These are phyloP conservation scores for Leccinum solheimii DNA, from an alignment of 1,284 basidiomycete genomes.

Conservation along the genomic window DNA sequence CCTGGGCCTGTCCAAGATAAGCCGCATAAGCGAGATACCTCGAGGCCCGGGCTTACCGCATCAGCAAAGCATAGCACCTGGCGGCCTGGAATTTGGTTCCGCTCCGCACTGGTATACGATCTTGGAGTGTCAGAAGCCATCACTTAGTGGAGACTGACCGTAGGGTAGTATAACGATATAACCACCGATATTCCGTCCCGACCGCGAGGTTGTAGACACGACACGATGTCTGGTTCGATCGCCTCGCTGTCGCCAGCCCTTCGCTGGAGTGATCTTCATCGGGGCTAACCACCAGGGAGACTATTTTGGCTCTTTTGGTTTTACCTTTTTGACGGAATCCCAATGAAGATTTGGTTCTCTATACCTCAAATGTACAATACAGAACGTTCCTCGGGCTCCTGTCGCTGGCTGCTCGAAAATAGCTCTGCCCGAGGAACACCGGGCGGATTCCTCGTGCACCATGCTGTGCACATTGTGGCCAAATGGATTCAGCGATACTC, in stretches of 20 bases:
- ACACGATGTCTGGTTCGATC: conserved; percentile 16
- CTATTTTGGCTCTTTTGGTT: conserved; percentile 38
- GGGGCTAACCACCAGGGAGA: conserved; percentile 24
- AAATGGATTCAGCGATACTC: conserved; percentile 24
- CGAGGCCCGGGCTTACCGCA: conserved; percentile 2
- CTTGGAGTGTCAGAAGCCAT: conserved; percentile 4
- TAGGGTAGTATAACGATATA: conserved; percentile 6
- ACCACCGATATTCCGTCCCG: conserved; percentile 29
- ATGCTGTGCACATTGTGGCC: conserved; percentile 23
- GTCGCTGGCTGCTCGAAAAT: conserved; percentile 27
- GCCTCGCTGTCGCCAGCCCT: conserved; percentile 22
- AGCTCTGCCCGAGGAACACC: conserved; percentile 34
- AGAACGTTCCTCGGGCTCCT: conserved; percentile 11
- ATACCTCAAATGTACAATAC: conserved; percentile 24
- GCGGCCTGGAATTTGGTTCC: conserved; percentile 15
- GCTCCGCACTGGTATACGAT: conserved; percentile 9
- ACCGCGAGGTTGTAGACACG: conserved; percentile 17
- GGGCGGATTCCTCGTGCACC: conserved; percentile 28
- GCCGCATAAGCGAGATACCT: not conserved
- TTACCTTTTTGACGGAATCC: conserved; percentile 34
- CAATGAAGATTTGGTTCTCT: conserved; percentile 20
- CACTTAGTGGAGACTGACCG: conserved; percentile 7
- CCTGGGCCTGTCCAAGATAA: conserved; percentile 2
- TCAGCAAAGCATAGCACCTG: conserved; percentile 4
- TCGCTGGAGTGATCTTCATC: conserved; percentile 22